Evolutionary conservation across 257 asterid genomes (phyloP).

Genomic region (Phtheirospermum japonicum): DNA sequence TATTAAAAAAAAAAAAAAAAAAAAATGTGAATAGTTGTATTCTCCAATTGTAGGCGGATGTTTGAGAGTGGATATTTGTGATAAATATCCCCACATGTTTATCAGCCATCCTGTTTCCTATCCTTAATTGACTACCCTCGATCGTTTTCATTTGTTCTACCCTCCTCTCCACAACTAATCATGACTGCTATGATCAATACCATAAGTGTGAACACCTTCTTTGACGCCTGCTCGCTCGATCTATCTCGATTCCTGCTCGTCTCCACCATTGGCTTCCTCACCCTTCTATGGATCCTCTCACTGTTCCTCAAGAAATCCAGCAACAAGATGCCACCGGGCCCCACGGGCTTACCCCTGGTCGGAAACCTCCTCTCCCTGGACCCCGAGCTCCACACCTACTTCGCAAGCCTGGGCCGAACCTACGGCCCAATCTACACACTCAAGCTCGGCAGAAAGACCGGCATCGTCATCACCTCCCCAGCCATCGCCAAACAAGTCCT

Average conservation of each 20-base stretch:
- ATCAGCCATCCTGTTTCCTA: slow-evolving; percentile 30
- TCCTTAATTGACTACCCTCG: too few species aligned
- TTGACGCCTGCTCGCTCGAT: background rate
- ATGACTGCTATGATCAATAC: background rate
- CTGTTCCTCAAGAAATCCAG: background rate
- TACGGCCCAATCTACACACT: slow-evolving; percentile 63
- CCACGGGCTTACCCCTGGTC: slow-evolving; percentile 49
- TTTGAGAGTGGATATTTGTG: too few species aligned
- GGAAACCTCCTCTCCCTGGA: slow-evolving; percentile 81
- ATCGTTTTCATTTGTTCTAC: too few species aligned
- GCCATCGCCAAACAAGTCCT: slow-evolving; percentile 53
- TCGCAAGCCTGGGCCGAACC: slow-evolving; percentile 39
- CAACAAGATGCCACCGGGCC: slow-evolving; percentile 45
- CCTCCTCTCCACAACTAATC: background rate
- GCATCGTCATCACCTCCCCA: slow-evolving; percentile 56
- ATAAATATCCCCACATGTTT: too few species aligned
- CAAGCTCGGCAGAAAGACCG: slow-evolving; percentile 52
- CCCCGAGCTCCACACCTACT: slow-evolving; percentile 64
- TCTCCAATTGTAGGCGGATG: too few species aligned
- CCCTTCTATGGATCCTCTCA: background rate
- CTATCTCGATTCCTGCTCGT: background rate
- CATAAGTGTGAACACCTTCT: too few species aligned
- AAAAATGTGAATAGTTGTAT: too few species aligned
- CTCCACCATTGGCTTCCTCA: background rate
- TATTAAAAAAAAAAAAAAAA: too few species aligned